Conservation (phyloP, 2,329 filamentous ascomycete species). For the Aspergillus unguis region DNA sequence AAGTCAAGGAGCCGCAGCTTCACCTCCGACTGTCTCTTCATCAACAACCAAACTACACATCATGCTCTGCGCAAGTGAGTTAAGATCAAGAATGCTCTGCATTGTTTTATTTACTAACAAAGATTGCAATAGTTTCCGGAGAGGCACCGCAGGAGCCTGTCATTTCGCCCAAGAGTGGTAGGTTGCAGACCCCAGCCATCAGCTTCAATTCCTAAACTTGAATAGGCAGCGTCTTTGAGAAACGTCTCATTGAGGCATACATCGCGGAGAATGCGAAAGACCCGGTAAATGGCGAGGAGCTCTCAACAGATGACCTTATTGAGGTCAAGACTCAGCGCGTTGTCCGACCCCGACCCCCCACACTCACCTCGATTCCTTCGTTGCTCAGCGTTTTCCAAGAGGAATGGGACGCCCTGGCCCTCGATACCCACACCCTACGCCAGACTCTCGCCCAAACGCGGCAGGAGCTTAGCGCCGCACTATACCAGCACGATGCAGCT, state of each 20-base stretch:
- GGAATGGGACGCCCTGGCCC: conserved; percentile 91
- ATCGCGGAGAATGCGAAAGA: conserved; percentile 91
- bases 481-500: conserved; percentile 98
- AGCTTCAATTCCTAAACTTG: conserved; percentile 26
- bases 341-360: conserved; percentile 84
- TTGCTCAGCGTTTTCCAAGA: conserved; percentile 94
- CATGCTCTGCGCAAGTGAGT: conserved; percentile 66
- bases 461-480: conserved; percentile 86
- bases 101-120: conserved; percentile 16
- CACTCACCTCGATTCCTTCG: conserved; percentile 92
- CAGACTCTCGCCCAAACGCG: conserved; percentile 86
- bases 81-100: conserved; percentile 9
- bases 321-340: conserved; percentile 79
- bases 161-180: conserved; percentile 90
- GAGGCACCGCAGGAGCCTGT: conserved; percentile 94
- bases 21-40: conserved; percentile 25
- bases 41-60: conserved; percentile 22
- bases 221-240: conserved; percentile 85
- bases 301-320: conserved; percentile 79
- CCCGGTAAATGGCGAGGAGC: conserved; percentile 80
- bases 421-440: conserved; percentile 87
- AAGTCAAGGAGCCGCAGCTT: conserved; percentile 36
- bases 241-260: conserved; percentile 90
- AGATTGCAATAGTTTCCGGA: conserved; percentile 70
- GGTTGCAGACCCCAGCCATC: conserved; percentile 32